Percentiles rank a stretch among this genome's conserved stretches.
phyloP scores from a whole-genome alignment of 2,329 filamentous ascomycete species.

The Pestalotiopsis sp. region DNA sequence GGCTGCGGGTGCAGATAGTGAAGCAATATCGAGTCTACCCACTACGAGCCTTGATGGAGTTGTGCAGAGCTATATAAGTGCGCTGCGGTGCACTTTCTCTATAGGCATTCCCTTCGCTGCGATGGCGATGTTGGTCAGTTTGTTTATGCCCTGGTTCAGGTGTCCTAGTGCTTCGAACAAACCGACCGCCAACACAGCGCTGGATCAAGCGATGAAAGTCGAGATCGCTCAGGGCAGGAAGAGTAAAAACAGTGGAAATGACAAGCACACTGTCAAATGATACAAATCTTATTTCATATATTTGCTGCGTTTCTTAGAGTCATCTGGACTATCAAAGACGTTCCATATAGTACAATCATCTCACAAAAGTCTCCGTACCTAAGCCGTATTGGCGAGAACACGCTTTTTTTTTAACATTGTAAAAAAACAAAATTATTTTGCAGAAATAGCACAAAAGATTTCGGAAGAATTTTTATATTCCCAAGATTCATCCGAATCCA shows the following conservation, averaged over 20 bases:
- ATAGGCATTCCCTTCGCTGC: constrained; percentile 19
- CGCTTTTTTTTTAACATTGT: too few relatives aligned
- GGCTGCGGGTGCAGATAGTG: constrained; percentile 17
- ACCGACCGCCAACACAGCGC: constrained; percentile 8
- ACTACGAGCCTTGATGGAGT: constrained; percentile 7
- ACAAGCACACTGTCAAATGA: background rate
- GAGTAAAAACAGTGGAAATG: background rate
- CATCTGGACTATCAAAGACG: background rate
- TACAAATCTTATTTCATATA: background rate
- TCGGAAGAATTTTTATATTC: too few relatives aligned
- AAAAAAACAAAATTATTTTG: too few relatives aligned
- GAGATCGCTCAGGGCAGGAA: background rate
- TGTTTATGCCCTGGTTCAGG: constrained; percentile 18
- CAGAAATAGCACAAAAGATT: too few relatives aligned
- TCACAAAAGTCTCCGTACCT: too few relatives aligned
- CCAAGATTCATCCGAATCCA: too few relatives aligned
- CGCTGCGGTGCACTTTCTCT: constrained; percentile 14
- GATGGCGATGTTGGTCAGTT: constrained; percentile 16
- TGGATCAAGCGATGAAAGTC: background rate
- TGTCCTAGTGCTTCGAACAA: constrained; percentile 14
- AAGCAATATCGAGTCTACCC: constrained; percentile 15
- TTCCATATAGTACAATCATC: constrained; percentile 18
- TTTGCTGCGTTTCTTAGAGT: too few relatives aligned
- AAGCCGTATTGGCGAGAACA: too few relatives aligned
- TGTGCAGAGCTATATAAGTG: constrained; percentile 13